phyloP scores from a whole-genome alignment of 768 basidiomycete genomes.

The Wakefieldia striispora region DNA sequence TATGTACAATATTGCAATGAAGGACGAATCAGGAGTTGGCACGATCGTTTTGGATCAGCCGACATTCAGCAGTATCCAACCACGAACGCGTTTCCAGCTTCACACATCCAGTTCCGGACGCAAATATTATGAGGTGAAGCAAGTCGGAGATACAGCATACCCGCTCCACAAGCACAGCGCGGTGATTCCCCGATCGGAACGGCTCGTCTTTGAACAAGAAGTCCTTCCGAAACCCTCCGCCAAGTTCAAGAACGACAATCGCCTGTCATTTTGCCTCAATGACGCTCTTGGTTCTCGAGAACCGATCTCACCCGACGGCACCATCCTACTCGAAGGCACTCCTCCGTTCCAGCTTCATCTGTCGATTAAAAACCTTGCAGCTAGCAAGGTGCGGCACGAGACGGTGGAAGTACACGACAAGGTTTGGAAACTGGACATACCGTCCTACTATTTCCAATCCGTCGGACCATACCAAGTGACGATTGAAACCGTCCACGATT shows the following conservation, averaged over 20 bases:
- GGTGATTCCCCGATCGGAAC: conserved; percentile 64
- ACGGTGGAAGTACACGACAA: conserved; percentile 49
- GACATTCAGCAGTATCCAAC: conserved; percentile 82
- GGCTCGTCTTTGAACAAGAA: conserved; percentile 82
- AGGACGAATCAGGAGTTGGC: conserved; percentile 64
- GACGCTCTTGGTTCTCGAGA: conserved; percentile 62
- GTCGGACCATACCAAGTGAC: conserved; percentile 80
- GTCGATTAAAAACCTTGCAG: conserved; percentile 71
- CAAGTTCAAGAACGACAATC: conserved; percentile 64
- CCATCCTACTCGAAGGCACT: conserved; percentile 72
- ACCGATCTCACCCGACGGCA: conserved; percentile 44
- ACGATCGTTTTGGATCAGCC: conserved; percentile 73
- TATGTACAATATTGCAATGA: conserved; percentile 80
- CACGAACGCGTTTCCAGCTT: conserved; percentile 75
- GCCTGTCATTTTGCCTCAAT: conserved; percentile 73
- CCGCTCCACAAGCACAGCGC: conserved; percentile 66
- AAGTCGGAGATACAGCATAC: conserved; percentile 84
- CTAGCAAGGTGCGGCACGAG: conserved; percentile 59
- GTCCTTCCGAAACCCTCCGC: conserved; percentile 80
- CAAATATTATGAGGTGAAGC: conserved; percentile 88
- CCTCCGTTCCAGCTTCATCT: conserved; percentile 83
- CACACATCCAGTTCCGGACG: conserved; percentile 75
- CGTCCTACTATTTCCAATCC: conserved; percentile 68
- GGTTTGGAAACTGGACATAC: conserved; percentile 72
- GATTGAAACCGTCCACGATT: conserved; percentile 77